Evolutionary conservation across 148 eudicot species (phyloP), one percentile per base, ranked within the genome.

Genomic region (Euryodendron excelsum): DNA sequence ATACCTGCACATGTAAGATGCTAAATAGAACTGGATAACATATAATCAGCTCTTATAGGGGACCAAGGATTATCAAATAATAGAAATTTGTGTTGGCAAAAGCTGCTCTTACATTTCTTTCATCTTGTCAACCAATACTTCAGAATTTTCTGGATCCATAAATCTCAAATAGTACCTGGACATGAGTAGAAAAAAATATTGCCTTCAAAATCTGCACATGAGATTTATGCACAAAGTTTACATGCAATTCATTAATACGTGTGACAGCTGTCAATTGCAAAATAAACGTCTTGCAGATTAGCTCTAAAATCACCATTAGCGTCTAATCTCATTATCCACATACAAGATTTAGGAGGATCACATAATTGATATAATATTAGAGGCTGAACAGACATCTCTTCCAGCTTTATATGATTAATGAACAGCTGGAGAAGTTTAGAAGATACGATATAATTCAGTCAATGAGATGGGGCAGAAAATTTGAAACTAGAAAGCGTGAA

Each of bases 151-250:
- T 18, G 99, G 99, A 83, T 96, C 99, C 97, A 96, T 96, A 80
- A 96, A 96, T 87, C 99, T 88, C 82, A 96, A 73, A 80, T 96
- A 96, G 83, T 96, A 96, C 99, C 99, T 96, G 91, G 41, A 80
- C 59, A 87, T 78, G 39, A 73, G 33, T 21, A 63, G 0, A 60
- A 52, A n/a, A 73, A 33, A 56, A 6, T 56, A 30, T 28, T 12
- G 17, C 27, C n/a, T 53, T 56, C 45, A 52, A 37, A 18, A 55
- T 69, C 21, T 37, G 74, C 60, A 39, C 41, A 37, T 0, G n/a
- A 47, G 5, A 23, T 41, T 3, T 47, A 47, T 17, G 52, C 45
- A 47, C 9, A 60, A 65, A 65, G 6, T 55, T 25, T 41, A 4
- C 33, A 28, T 55, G 53, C 27, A 37, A 25, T 48, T 28, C 18